A percentile compares a stretch with the other conserved stretches of the same genome.
Conservation (phyloP, 192 early-diverging fungal genomes). For the Coemansia sp. region DNA sequence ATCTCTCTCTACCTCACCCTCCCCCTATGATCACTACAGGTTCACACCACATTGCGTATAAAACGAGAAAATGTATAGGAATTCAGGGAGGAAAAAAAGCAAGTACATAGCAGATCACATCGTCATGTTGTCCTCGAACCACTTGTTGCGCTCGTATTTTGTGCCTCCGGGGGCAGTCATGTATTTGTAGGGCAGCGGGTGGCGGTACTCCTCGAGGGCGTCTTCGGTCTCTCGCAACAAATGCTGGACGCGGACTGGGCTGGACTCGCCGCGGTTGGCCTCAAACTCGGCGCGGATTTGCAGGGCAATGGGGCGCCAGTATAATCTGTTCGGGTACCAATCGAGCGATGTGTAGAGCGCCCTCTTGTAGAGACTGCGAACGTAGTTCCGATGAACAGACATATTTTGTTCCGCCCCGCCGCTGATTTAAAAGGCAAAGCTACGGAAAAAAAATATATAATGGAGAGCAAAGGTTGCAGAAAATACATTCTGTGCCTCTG, state of each 20-base stretch:
- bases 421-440: neutral
- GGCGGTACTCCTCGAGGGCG: constrained; percentile 67
- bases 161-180: constrained; percentile 52
- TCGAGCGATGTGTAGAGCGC: constrained; percentile 78
- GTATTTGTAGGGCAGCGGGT: constrained; percentile 81
- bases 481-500: neutral
- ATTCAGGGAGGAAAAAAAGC: neutral
- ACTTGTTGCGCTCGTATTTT: constrained; percentile 55
- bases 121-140: constrained; percentile 53
- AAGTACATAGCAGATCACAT: neutral
- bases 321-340: constrained; percentile 83
- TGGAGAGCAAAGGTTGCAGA: neutral
- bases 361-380: constrained; percentile 81
- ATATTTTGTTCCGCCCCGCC: constrained; percentile 21
- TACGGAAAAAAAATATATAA: neutral
- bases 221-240: constrained; percentile 70
- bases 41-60: neutral
- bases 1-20: too few relatives aligned
- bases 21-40: too few relatives aligned
- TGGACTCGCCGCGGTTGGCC: constrained; percentile 68
- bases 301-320: constrained; percentile 78
- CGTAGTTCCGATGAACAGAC: constrained; percentile 66
- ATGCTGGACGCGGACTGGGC: constrained; percentile 68
- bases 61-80: neutral
- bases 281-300: constrained; percentile 86